Evolutionary conservation across 495 filamentous ascomycete species (phyloP).

Genomic region (Lasiosphaeria ovina): DNA sequence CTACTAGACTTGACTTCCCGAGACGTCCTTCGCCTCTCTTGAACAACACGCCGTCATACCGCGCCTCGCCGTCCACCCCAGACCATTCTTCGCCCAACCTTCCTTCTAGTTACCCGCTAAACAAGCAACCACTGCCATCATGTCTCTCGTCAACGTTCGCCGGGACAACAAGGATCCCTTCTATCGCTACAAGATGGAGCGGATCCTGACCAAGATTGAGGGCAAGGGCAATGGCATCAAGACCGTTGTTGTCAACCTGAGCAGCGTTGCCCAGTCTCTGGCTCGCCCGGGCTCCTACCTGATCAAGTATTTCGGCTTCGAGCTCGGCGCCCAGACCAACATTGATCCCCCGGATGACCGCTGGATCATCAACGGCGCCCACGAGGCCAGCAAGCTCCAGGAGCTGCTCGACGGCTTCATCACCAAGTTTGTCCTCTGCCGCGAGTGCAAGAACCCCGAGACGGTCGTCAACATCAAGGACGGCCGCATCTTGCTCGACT

Average conservation of each 20-base stretch:
- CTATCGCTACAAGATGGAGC: slow-evolving; percentile 99
- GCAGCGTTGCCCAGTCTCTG: slow-evolving; percentile 89
- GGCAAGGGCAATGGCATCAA: slow-evolving; percentile 99
- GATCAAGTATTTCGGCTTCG: slow-evolving; percentile 99
- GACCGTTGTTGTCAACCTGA: slow-evolving; percentile 94
- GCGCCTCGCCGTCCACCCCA: slow-evolving; percentile 9
- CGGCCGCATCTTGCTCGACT: slow-evolving; percentile 85
- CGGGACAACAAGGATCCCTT: slow-evolving; percentile 98
- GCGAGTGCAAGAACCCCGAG: slow-evolving; percentile 99
- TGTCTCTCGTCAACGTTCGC: slow-evolving; percentile 88
- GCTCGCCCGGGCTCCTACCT: slow-evolving; percentile 90
- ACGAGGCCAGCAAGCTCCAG: slow-evolving; percentile 93
- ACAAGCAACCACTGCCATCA: slow-evolving; percentile 38
- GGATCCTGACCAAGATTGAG: slow-evolving; percentile 96
- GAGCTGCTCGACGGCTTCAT: slow-evolving; percentile 99
- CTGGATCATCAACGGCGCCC: slow-evolving; percentile 99
- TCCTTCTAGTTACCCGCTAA: slow-evolving; percentile 26
- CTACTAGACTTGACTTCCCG: slow-evolving; percentile 13
- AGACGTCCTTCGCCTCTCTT: slow-evolving; percentile 1
- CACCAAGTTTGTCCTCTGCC: slow-evolving; percentile 95
- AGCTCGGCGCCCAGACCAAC: slow-evolving; percentile 97
- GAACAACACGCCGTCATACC: slow-evolving; percentile 6
- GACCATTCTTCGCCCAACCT: slow-evolving; percentile 11
- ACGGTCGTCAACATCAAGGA: slow-evolving; percentile 94
- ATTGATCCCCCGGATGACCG: slow-evolving; percentile 95